Conservation (phyloP, 257 asterid genomes). For the Primulina huaijiensis region DNA sequence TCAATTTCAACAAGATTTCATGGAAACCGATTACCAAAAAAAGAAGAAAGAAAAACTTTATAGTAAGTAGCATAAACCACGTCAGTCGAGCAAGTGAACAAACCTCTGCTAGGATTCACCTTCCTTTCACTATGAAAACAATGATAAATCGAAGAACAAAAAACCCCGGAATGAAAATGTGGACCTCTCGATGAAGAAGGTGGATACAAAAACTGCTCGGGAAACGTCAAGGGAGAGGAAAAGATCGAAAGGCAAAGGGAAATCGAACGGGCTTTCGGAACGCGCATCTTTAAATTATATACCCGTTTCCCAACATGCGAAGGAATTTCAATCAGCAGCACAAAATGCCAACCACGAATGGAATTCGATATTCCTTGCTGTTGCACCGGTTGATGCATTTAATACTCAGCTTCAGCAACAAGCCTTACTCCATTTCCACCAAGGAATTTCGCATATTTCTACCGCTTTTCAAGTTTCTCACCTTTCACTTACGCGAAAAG, state of each 20-base stretch:
- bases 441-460: not conserved
- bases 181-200: slow-evolving; percentile 36
- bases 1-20: not conserved
- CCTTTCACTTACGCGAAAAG: slow-evolving; percentile 15
- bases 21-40: slow-evolving; percentile 4
- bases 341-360: slow-evolving; percentile 24
- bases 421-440: not conserved
- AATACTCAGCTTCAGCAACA: slow-evolving; percentile 24
- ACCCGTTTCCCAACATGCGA: slow-evolving; percentile 31
- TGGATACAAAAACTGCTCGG: not conserved
- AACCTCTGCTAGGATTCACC: slow-evolving; percentile 43
- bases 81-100: slow-evolving; percentile 19
- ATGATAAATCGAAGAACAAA: slow-evolving; percentile 32
- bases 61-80: not conserved
- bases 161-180: slow-evolving; percentile 35
- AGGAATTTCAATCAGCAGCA: slow-evolving; percentile 29
- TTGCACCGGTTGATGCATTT: slow-evolving; percentile 24
- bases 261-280: slow-evolving; percentile 53
- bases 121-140: slow-evolving; percentile 37
- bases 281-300: slow-evolving; percentile 65
- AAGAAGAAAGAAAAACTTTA: not conserved
- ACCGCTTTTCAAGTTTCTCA: slow-evolving; percentile 1
- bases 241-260: slow-evolving; percentile 38
- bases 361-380: slow-evolving; percentile 40
- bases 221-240: slow-evolving; percentile 22